Evolutionary conservation across 257 asterid genomes (phyloP), one percentile per base, ranked within the genome.

Genomic region (Jacaranda copaia): DNA sequence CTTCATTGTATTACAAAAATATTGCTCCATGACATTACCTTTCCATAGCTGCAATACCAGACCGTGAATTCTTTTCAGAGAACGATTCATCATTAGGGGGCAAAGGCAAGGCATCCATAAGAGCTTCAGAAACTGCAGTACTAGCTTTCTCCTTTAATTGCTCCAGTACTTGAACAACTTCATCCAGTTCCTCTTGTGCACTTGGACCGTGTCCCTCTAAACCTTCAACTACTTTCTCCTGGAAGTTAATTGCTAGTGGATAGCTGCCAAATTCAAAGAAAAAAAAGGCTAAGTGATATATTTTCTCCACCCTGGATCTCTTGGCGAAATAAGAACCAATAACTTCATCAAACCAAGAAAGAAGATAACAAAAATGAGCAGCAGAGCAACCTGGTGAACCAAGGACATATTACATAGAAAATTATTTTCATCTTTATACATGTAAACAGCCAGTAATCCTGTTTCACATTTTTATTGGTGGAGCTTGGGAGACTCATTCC

Each of bases 161-260:
- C 62, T 90, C 91, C 58, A 93, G 89, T 58, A 89, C 79, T 77
- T 57, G 68, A 43, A 68, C 72, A 63, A 98, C 99, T 88, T 91
- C 98, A 42, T 84, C 80, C 72, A 85, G 88, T 81, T 95, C 96
- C 15, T 93, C 96, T 81, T 84, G 72, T 46, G 92, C 96, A 59
- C 89, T 86, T 36, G 89, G 86, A 39, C 98, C 97, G 5, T 91
- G 98, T 51, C 88, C 93, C 81, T 89, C 91, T 93, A 91, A 88
- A 74, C 91, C 89, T 80, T 93, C 97, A n/a, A 93, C 84, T 55
- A 80, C 99, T 75, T 90, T 87, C 89, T 95, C 92, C 72, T 93
- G 99, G 72, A 91, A 88, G 85, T 81, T 85, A 16, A 95, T 82
- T 18, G 99, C 98, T 58, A 91, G 82, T 14, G 89, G 86, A 68